Conservation (phyloP, 2,329 filamentous ascomycete genomes). For the Sporothrix protearum region DNA sequence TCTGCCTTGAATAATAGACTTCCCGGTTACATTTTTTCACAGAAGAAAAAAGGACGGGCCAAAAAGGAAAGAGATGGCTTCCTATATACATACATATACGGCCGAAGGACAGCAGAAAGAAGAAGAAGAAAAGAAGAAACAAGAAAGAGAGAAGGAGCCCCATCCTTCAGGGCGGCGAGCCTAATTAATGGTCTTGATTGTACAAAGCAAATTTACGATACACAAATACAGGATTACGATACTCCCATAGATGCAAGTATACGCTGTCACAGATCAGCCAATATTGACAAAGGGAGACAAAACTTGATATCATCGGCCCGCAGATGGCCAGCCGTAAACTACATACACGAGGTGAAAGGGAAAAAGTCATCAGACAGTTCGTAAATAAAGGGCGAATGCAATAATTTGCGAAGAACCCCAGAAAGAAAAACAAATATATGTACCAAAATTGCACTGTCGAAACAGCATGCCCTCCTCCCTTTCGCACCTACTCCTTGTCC, state of each 20-base stretch:
- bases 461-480: background rate
- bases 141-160: background rate
- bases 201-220: background rate
- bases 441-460: background rate
- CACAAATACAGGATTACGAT: background rate
- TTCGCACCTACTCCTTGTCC: constrained; percentile 48
- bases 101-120: too few species aligned
- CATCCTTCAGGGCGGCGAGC: background rate
- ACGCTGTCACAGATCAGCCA: background rate
- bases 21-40: constrained; percentile 17
- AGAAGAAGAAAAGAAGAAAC: background rate
- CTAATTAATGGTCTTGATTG: background rate
- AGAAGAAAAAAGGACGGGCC: background rate
- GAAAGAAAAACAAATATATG: background rate
- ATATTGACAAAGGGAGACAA: background rate
- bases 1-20: constrained; percentile 19
- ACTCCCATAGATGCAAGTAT: background rate
- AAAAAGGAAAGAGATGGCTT: background rate
- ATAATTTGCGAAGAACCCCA: background rate
- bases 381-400: constrained; percentile 8
- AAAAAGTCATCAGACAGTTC: constrained; percentile 11
- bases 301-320: background rate
- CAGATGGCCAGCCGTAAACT: constrained; percentile 12
- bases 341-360: constrained; percentile 9
- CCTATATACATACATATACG: too few species aligned